These are phyloP conservation scores for Xylaria arbuscula DNA, from an alignment of 2,329 filamentous ascomycete species.

Conservation along the genomic window DNA sequence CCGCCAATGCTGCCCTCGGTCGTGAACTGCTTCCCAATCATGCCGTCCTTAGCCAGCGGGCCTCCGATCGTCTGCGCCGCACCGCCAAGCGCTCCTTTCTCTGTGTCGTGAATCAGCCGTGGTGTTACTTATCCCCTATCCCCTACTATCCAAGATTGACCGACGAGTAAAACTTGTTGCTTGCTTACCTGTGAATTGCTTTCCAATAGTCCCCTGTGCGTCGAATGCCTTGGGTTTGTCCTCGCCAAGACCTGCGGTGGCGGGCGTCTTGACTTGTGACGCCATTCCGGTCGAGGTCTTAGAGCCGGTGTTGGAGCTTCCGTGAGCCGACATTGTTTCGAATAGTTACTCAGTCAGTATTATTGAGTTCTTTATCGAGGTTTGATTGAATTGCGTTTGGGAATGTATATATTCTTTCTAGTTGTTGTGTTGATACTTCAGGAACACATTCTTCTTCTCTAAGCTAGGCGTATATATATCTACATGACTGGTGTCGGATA, in stretches of 20 bases:
- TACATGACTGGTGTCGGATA: background rate
- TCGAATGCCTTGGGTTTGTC: constrained; percentile 58
- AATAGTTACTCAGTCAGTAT: background rate
- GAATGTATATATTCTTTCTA: background rate
- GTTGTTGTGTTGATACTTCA: background rate
- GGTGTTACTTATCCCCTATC: too few relatives aligned
- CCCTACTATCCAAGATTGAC: too few relatives aligned
- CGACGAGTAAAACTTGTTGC: too few relatives aligned
- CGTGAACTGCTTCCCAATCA: constrained; percentile 67
- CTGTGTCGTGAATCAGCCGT: constrained; percentile 41
- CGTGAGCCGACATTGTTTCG: constrained; percentile 46
- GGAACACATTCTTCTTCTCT: background rate
- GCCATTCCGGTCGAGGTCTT: constrained; percentile 47
- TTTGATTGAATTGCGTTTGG: background rate
- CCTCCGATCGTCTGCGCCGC: constrained; percentile 63
- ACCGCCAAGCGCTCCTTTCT: constrained; percentile 62
- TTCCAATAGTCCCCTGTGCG: constrained; percentile 62
- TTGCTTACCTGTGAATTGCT: constrained; percentile 65
- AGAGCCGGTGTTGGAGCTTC: constrained; percentile 49
- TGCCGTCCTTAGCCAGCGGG: constrained; percentile 61
- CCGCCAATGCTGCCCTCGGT: constrained; percentile 64
- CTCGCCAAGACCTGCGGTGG: constrained; percentile 47
- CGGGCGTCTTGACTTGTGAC: constrained; percentile 47
- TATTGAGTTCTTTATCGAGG: background rate
- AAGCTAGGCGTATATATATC: background rate